Evolutionary conservation across 164 flowering plant species (phyloP).

Genomic region (Platanus orientalis): DNA sequence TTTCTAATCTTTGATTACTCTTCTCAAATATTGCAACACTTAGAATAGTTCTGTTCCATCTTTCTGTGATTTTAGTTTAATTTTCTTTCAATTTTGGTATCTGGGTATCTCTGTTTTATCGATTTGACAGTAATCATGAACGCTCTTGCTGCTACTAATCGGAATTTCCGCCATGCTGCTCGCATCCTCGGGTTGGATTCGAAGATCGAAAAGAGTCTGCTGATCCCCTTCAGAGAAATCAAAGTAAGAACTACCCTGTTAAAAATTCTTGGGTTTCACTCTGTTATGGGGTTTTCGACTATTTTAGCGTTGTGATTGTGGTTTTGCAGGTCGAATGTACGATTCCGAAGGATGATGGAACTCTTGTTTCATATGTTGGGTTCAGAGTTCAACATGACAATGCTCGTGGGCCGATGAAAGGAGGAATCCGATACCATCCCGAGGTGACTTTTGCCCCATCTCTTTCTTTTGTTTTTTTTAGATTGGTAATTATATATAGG

Average conservation of each 20-base stretch:
- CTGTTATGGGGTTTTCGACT: not conserved
- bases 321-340: constrained; percentile 83
- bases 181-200: constrained; percentile 72
- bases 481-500: no score
- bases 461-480: no score
- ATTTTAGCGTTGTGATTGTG: constrained; percentile 4
- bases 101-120: not conserved
- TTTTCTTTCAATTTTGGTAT: not conserved
- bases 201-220: constrained; percentile 62
- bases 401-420: constrained; percentile 97
- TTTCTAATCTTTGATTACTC: not conserved
- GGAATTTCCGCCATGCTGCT: constrained; percentile 61
- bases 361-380: constrained; percentile 71
- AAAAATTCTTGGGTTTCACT: not conserved
- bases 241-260: constrained; percentile 33
- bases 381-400: constrained; percentile 92
- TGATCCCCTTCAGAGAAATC: constrained; percentile 78
- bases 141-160: constrained; percentile 69
- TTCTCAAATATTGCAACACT: no score
- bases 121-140: constrained; percentile 40
- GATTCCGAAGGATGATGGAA: constrained; percentile 89
- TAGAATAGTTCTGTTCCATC: no score
- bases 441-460: no score
- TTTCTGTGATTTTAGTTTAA: not conserved
- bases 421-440: constrained; percentile 92